Percentiles rank a stretch among this genome's conserved stretches.
Evolutionary conservation across 2,329 filamentous ascomycete genomes (phyloP).

Genomic region (Aspergillus novoparasiticus): DNA sequence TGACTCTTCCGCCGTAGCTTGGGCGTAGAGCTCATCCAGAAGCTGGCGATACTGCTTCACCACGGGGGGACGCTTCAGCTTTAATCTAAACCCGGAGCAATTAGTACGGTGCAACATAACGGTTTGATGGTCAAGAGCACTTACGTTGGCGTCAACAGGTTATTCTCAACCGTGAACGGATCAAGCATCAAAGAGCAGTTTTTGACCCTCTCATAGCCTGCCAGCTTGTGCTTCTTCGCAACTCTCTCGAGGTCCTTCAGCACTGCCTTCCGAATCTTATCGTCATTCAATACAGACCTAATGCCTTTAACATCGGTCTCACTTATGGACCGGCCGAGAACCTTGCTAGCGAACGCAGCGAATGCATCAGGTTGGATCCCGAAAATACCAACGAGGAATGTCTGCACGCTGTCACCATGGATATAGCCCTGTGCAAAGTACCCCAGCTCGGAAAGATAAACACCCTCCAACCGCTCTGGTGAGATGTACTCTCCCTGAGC

Average conservation of each 20-base stretch:
- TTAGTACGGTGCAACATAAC: conserved; percentile 20
- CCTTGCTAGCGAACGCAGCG: conserved; percentile 74
- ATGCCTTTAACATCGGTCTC: conserved; percentile 43
- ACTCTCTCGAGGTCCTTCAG: conserved; percentile 77
- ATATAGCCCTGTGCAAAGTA: conserved; percentile 82
- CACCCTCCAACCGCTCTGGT: conserved; percentile 94
- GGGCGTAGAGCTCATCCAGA: conserved; percentile 64
- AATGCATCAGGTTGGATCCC: conserved; percentile 85
- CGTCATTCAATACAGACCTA: conserved; percentile 66
- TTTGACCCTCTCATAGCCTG: conserved; percentile 82
- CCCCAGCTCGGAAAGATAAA: conserved; percentile 79
- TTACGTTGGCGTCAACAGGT: conserved; percentile 62
- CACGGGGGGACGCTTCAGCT: conserved; percentile 70
- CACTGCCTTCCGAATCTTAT: conserved; percentile 72
- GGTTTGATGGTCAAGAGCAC: conserved; percentile 22
- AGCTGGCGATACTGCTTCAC: conserved; percentile 62
- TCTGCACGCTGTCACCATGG: conserved; percentile 84
- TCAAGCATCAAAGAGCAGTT: conserved; percentile 77
- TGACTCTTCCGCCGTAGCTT: conserved; percentile 48
- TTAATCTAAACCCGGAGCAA: conserved; percentile 54
- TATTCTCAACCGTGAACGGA: conserved; percentile 91
- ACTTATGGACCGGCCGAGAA: conserved; percentile 68
- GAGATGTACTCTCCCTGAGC: conserved; percentile 98
- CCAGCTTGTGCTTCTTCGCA: conserved; percentile 82
- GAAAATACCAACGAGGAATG: conserved; percentile 81